phyloP scores from a whole-genome alignment of 257 asterid genomes.

The Solanum chiquidenum region DNA sequence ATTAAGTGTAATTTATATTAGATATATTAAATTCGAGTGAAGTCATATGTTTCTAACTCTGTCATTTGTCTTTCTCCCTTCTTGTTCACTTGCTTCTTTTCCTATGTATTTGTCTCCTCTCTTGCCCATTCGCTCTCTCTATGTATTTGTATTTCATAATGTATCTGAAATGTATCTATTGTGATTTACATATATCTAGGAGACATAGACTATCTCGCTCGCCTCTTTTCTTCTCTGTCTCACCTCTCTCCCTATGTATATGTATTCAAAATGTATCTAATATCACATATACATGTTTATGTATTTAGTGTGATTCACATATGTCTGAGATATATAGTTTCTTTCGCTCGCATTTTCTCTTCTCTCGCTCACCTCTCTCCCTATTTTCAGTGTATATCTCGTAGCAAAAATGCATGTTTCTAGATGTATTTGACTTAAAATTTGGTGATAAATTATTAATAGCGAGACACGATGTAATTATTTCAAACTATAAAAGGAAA shows the following conservation, averaged over 20 bases:
- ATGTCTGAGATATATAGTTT: too few relatives aligned
- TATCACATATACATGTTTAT: background rate
- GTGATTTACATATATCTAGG: background rate
- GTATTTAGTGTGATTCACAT: background rate
- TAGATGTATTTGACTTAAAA: too few relatives aligned
- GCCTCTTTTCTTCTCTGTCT: too few relatives aligned
- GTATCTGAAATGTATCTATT: too few relatives aligned
- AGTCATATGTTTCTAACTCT: too few relatives aligned
- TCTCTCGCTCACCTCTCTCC: background rate
- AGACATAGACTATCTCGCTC: background rate
- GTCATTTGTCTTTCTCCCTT: too few relatives aligned
- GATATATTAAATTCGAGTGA: accelerated
- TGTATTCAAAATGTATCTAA: background rate
- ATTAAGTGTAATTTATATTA: too few relatives aligned
- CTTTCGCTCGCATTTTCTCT: too few relatives aligned
- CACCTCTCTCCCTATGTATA: too few relatives aligned
- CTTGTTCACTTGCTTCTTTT: background rate
- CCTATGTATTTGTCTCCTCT: too few relatives aligned
- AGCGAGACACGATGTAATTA: background rate
- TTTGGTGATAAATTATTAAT: background rate
- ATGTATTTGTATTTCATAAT: background rate
- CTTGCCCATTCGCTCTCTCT: background rate
- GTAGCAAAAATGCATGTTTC: too few relatives aligned
- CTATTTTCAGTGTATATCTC: background rate
- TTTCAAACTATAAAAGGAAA: too few relatives aligned